These are phyloP conservation scores for Salix brachista DNA, from an alignment of 345 rosid species.

Conservation along the genomic window DNA sequence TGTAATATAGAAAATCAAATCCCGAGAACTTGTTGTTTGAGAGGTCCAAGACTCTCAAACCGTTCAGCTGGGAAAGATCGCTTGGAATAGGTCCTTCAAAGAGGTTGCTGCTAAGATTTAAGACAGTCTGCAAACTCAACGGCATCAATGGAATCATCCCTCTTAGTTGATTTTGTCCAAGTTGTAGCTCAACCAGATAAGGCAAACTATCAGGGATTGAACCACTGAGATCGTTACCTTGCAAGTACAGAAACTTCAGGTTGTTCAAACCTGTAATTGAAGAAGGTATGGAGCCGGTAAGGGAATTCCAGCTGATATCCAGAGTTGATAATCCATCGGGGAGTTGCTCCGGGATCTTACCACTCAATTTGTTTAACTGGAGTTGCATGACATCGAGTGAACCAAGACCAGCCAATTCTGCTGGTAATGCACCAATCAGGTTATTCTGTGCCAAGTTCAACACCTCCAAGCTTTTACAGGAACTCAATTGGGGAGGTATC, in stretches of 20 bases:
- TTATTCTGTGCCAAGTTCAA: conserved; percentile 58
- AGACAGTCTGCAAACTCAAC: conserved; percentile 45
- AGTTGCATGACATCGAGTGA: conserved; percentile 55
- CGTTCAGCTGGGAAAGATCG: conserved; percentile 25
- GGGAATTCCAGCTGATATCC: conserved; percentile 52
- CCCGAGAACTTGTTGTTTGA: conserved; percentile 54
- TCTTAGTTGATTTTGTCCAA: conserved; percentile 51
- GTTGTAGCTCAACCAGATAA: conserved; percentile 63
- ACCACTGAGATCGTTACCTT: conserved; percentile 52
- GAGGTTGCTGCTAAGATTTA: conserved; percentile 68
- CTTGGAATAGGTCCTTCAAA: conserved; percentile 49
- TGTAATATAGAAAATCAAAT: no score
- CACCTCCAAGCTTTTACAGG: conserved; percentile 41
- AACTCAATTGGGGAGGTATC: conserved; percentile 45
- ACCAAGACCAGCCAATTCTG: conserved; percentile 34
- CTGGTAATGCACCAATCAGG: conserved; percentile 43
- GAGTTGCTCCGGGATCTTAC: conserved; percentile 41
- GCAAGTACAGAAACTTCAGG: conserved; percentile 46
- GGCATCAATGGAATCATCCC: conserved; percentile 67
- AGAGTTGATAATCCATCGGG: conserved; percentile 23
- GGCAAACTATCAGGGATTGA: conserved; percentile 42
- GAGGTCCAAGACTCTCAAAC: conserved; percentile 72
- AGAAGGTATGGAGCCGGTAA: conserved; percentile 59
- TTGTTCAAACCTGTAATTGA: conserved; percentile 37
- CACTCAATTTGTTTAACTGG: conserved; percentile 46